Base-by-base conservation (phyloP, 192 early-diverging fungal genomes). In the Cladochytrium replicatum region DNA sequence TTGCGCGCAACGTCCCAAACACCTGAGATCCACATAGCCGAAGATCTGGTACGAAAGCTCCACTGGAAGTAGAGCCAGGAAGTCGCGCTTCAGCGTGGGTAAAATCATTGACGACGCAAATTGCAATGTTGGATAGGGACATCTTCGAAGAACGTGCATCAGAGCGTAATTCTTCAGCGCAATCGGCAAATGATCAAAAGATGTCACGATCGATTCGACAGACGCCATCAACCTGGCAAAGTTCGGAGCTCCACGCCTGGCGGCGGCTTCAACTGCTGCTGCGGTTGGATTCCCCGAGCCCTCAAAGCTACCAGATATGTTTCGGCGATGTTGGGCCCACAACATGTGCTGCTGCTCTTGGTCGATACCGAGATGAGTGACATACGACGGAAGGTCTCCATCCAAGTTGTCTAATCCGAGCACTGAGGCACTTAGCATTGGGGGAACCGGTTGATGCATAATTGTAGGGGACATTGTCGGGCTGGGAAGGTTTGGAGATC, bases 41-140 rank as follows among this genome's bases (percentile, higher is more conserved):
- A 97, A 74, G 57, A 97, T 80, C 43, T 89, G 82, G 40, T 84
- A 74, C 4, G 50, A 40, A 9, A 77, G 58, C 39, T 77, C 74
- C 7, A 70, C 63, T 5, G 71, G 64, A 24, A 72, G 41, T 24
- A 57, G 29, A 6, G 73, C 76, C 5, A 99, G 46, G 65, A 96
- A 93, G 68, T 99, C 92, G 54, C 87, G 80, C 53, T 91, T 88
- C 54, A 97, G 73, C 11, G 84, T 81, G 1, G 96, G 89, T 32
- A 88, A 65, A 46, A 99, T 81, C n/a, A 91, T 65, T 25, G 84
- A 80, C 45, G 83, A 82, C 13, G 92, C 83, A 68, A 91, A 91
- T 66, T 96, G 91, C 46, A 99, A 75, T 1, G 85, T 83, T 2
- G 82, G 68, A 1, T 83, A 77, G 5, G 86, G 78, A 17, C 81